A percentile compares a stretch with the other conserved stretches of the same genome.
Evolutionary conservation across 2,329 filamentous ascomycete genomes (phyloP).

Genomic region (Fusarium sp.): DNA sequence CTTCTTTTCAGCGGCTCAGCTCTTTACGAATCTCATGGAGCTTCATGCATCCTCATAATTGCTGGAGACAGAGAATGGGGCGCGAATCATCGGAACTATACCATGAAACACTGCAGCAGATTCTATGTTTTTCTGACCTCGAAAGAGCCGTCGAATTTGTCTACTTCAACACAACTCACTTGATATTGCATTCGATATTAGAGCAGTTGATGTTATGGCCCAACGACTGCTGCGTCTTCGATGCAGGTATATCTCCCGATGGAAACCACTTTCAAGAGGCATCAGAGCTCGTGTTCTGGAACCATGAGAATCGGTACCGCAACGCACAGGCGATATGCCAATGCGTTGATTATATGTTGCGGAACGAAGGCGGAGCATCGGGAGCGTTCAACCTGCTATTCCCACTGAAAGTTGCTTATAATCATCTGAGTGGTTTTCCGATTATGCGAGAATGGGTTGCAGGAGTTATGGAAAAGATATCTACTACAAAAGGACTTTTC

Average conservation of each 20-base stretch:
- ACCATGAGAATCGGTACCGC: neutral
- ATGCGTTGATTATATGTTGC: neutral
- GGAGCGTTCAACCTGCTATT: neutral
- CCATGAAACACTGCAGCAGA: neutral
- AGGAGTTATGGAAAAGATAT: neutral
- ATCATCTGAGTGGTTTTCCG: neutral
- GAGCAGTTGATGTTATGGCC: neutral
- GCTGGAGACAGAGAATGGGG: neutral
- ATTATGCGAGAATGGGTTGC: neutral
- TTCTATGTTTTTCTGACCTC: neutral
- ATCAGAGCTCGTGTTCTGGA: neutral
- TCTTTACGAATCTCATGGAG: neutral
- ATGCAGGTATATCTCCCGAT: neutral
- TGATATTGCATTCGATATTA: neutral
- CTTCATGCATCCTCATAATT: neutral
- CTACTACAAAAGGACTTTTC: neutral
- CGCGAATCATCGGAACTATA: accelerated
- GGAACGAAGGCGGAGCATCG: neutral
- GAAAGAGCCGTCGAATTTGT: neutral
- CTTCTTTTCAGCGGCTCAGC: neutral
- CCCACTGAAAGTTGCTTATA: neutral
- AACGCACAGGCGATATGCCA: neutral
- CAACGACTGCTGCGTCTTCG: neutral
- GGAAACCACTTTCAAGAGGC: neutral
- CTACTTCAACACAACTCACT: neutral